Percentiles rank a stretch among this genome's conserved stretches.
These are phyloP conservation scores for Boletus patriciae DNA, from an alignment of 768 basidiomycete genomes.

Conservation along the genomic window DNA sequence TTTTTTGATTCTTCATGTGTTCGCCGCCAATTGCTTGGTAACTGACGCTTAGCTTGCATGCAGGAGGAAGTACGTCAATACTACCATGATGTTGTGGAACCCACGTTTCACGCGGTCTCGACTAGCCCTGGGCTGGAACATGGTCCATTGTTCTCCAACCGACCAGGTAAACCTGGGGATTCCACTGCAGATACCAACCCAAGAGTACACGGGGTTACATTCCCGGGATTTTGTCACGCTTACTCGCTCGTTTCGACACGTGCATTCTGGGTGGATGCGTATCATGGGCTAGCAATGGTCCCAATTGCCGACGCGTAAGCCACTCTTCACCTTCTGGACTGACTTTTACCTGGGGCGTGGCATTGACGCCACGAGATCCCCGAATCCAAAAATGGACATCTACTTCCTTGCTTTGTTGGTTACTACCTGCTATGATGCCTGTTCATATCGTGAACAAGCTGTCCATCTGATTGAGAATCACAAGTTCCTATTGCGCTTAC, in stretches of 20 bases:
- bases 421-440: conserved; percentile 11
- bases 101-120: conserved; percentile 27
- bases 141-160: background rate
- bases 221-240: conserved; percentile 33
- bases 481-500: conserved; percentile 8
- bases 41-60: conserved; percentile 21
- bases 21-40: conserved; percentile 5
- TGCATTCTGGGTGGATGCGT: conserved; percentile 81
- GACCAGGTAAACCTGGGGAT: background rate
- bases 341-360: conserved; percentile 7
- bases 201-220: conserved; percentile 18
- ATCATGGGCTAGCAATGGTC: conserved; percentile 78
- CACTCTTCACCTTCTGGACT: background rate
- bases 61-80: conserved; percentile 39
- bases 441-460: conserved; percentile 17
- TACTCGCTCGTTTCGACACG: conserved; percentile 75
- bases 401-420: conserved; percentile 5
- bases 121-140: conserved; percentile 4
- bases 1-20: conserved; percentile 8
- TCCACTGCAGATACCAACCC: background rate
- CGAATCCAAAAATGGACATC: conserved; percentile 12
- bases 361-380: conserved; percentile 19
- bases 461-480: conserved; percentile 21
- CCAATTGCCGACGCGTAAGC: conserved; percentile 82
- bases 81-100: conserved; percentile 29